Base-by-base conservation (phyloP, 75 land plant species). In the Selaginella tamariscina region DNA sequence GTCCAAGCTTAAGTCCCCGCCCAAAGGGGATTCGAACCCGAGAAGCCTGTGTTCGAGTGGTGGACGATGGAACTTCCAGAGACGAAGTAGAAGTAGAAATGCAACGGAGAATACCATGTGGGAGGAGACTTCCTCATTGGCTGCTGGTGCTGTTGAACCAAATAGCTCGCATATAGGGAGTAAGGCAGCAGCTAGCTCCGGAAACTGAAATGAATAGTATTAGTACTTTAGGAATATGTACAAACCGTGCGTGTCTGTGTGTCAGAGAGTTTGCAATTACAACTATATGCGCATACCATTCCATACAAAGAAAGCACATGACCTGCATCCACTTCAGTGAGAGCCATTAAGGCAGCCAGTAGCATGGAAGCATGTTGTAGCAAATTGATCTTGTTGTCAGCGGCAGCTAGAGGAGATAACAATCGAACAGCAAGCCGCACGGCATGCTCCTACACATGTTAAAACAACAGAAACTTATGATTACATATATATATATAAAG, bases 91-190 rank as follows among this genome's bases (percentile, higher is more conserved):
- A 59, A 89, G 82, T 65, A 84, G 81, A 72, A 93, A 89, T 24
- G 98, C 98, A 71, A 68, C 79, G 27, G 95, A 83, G 70, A 93
- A 93, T 5, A 93, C 72, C 44, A 79, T 70, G 55, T 90, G 86
- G 29, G 82, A 79, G 27, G 79, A 77, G 26, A 86, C 74, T 54
- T 84, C 86, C 69, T 84, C 87, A 29, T 82, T 85, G 21, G 82
- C 74, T 78, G 79, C 74, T 49, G 81, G 64, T 31, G 71, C 66
- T 33, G 73, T 80, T 9, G 91, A 84, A 1, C 98, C 98, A 79
- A 93, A 93, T 31, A 80, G 84, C 71, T 93, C 98, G 70, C 98
- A 93, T 27, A 93, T 86, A 30, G 95, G 85, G 80, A 93, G 83
- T 77, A 93, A 71, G 27, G 86, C 80, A 59, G 78, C 87, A 18